phyloP scores from a whole-genome alignment of 495 filamentous ascomycete species.

The Penicillium lividum region DNA sequence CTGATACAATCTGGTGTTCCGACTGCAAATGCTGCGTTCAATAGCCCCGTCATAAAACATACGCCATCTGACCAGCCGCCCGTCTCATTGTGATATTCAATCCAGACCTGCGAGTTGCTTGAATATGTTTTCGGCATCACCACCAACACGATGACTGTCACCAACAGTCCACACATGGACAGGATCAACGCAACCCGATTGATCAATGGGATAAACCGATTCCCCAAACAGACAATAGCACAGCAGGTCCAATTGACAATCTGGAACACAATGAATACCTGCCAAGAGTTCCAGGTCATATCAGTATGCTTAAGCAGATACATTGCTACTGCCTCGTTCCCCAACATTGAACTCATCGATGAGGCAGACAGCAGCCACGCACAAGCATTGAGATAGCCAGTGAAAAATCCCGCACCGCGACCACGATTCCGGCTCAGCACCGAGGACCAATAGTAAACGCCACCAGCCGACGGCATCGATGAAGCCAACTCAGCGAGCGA shows the following conservation, averaged over 20 bases:
- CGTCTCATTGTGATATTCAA: slow-evolving; percentile 59
- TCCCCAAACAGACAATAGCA: slow-evolving; percentile 64
- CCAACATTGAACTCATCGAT: slow-evolving; percentile 63
- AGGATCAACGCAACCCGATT: slow-evolving; percentile 64
- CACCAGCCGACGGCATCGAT: slow-evolving; percentile 75
- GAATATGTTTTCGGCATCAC: slow-evolving; percentile 69
- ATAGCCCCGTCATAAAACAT: slow-evolving; percentile 68
- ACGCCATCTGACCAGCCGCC: slow-evolving; percentile 66
- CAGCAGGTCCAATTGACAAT: slow-evolving; percentile 64
- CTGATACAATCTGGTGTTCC: slow-evolving; percentile 71
- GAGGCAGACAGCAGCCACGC: slow-evolving; percentile 70
- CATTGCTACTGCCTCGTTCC: slow-evolving; percentile 67
- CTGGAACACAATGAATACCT: slow-evolving; percentile 71
- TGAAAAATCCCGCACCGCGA: slow-evolving; percentile 64
- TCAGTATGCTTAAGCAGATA: slow-evolving; percentile 64
- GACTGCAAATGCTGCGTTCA: slow-evolving; percentile 77
- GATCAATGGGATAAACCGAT: slow-evolving; percentile 62
- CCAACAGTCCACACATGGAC: slow-evolving; percentile 60
- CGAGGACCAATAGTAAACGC: slow-evolving; percentile 81
- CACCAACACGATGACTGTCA: slow-evolving; percentile 68
- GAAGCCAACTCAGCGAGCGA: slow-evolving; percentile 68
- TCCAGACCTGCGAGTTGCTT: slow-evolving; percentile 60
- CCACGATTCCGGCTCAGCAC: slow-evolving; percentile 66
- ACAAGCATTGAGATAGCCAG: slow-evolving; percentile 73
- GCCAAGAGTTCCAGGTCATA: slow-evolving; percentile 62